Percentiles rank a stretch among this genome's conserved stretches.
phyloP scores from a whole-genome alignment of 257 asterid genomes.

The Lantana camara region DNA sequence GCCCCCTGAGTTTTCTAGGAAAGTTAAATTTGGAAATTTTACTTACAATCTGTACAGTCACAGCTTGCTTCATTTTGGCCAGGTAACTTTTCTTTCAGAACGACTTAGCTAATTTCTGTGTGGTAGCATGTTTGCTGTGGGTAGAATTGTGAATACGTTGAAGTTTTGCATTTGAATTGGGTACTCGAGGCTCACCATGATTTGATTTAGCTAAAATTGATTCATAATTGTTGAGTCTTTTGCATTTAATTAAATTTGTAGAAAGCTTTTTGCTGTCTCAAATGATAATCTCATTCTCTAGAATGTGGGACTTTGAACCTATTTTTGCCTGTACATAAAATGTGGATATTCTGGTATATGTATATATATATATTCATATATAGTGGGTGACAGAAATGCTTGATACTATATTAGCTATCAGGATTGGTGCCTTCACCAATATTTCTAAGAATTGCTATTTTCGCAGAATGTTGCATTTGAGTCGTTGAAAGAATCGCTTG shows the following conservation, averaged over 20 bases:
- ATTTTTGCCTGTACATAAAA: not conserved
- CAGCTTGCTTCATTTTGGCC: conserved; percentile 98
- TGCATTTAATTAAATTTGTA: not conserved
- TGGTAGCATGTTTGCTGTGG: conserved; percentile 10
- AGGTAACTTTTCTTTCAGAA: conserved; percentile 52
- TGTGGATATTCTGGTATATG: conserved; percentile 3
- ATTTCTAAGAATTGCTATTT: conserved; percentile 23
- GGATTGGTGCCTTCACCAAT: conserved; percentile 5
- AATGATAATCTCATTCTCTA: not conserved
- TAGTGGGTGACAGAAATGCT: not conserved
- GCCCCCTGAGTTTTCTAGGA: conserved; percentile 71
- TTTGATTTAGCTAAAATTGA: conserved; percentile 4
- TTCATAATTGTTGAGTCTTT: not conserved
- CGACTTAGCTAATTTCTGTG: not conserved
- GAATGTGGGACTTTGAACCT: not conserved
- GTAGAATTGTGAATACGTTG: conserved; percentile 3
- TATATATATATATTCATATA: too few species aligned
- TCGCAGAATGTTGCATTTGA: conserved; percentile 93
- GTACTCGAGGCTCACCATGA: not conserved
- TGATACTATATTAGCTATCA: conserved; percentile 7
- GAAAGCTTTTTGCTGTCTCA: not conserved
- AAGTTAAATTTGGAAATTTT: conserved; percentile 65
- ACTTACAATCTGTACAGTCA: conserved; percentile 88
- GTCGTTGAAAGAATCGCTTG: conserved; percentile 67
- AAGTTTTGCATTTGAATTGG: not conserved